These are phyloP conservation scores for Balamuthia mandrillaris DNA, from an alignment of 208 protist genomes.

Conservation along the genomic window DNA sequence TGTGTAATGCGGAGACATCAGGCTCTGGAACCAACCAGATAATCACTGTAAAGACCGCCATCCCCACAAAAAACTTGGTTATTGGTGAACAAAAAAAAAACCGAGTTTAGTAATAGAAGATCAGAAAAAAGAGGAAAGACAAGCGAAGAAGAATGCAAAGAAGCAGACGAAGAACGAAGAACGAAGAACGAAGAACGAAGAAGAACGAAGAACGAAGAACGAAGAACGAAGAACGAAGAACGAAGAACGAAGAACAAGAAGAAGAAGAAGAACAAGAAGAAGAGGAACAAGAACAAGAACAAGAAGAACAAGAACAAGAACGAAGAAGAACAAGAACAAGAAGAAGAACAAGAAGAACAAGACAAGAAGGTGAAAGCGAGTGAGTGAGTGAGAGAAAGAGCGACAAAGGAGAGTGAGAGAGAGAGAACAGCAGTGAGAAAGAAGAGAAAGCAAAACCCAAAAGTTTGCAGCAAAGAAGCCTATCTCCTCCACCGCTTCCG, in stretches of 20 bases:
- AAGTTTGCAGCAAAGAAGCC: slow-evolving; percentile 40
- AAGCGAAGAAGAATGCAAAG: neutral
- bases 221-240: too few relatives aligned
- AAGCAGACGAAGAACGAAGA: neutral
- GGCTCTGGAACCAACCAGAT: slow-evolving; percentile 41
- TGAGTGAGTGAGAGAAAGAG: neutral
- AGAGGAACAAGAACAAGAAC: too few relatives aligned
- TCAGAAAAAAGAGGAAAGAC: too few relatives aligned
- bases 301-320: too few relatives aligned
- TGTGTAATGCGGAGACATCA: slow-evolving; percentile 1
- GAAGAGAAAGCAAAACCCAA: neutral
- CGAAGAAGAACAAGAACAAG: too few relatives aligned
- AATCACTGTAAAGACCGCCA: slow-evolving; percentile 34
- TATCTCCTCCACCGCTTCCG: slow-evolving; percentile 41
- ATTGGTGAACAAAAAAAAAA: too few relatives aligned
- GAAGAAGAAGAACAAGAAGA: too few relatives aligned
- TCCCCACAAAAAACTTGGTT: slow-evolving; percentile 50
- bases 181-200: neutral
- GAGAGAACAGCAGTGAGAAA: neutral
- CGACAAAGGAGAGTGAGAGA: neutral
- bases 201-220: too few relatives aligned
- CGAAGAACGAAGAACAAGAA: too few relatives aligned
- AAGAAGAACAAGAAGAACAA: too few relatives aligned
- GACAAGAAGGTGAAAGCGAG: neutral
- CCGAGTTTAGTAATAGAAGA: too few relatives aligned